Evolutionary conservation across 2,329 filamentous ascomycete species (phyloP), one percentile per base, ranked within the genome.

Genomic region (Ceratocystis harringtonii): DNA sequence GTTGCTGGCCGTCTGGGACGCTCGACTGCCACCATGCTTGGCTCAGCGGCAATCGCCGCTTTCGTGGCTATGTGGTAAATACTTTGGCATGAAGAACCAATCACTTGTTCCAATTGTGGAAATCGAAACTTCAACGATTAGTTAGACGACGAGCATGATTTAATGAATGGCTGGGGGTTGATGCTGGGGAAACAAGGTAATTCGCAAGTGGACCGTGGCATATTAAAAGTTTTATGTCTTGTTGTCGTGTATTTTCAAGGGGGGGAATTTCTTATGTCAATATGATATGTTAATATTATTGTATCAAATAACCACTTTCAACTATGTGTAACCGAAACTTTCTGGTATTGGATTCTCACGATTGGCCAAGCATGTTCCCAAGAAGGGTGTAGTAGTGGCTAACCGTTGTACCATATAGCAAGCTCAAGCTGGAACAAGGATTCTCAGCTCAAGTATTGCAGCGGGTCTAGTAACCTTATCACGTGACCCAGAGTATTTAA

Each of bases 161-260:
- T 58, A 62, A 63, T 55, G 45, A 55, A 41, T 7, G 62, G 10
- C 2, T 19, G n/a, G 28, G 19, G 7, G 32, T 44, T 61, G 48
- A 32, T 36, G 55, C 30, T 19, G 62, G 45, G n/a, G 45, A 63
- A 15, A 52, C 45, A n/a, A 52, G 32, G 61, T 22, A 32, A 19
- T 25, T 48, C 28, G 43, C n/a, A 36, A 58, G 55, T 36, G 55
- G 55, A 19, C 55, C 15, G 17, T 30, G 25, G 25, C 22, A 48
- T 22, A 63, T 41, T 45, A 63, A 63, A 63, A 55, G 45, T 55
- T 63, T 63, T 17, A 55, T 55, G 28, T 63, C 28, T 63, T 63
- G 19, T 58, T 58, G 25, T 25, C n/a, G 28, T 63, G 30, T 63
- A 63, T 63, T 63, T 63, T 55, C 45, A 50, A 28, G n/a, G 32